Evolutionary conservation across 2,329 filamentous ascomycete genomes (phyloP).

Genomic region (Phaeophleospora eucalypticola): DNA sequence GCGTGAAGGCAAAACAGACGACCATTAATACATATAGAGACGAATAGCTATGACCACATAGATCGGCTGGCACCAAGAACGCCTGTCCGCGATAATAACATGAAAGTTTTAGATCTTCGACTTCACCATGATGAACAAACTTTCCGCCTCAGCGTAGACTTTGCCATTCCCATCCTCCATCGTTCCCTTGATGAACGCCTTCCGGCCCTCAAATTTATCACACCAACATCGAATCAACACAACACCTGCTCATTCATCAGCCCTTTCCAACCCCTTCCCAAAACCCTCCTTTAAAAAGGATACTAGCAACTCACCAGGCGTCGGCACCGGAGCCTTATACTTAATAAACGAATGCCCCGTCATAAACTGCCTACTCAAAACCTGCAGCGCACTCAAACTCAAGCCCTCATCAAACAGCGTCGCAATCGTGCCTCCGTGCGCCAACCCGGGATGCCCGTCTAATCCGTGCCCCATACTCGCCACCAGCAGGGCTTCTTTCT

Average conservation of each 20-base stretch:
- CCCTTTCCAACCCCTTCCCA: not conserved
- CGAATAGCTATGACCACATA: too few relatives aligned
- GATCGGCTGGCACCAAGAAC: too few relatives aligned
- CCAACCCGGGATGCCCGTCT: constrained; percentile 10
- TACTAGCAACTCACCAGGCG: constrained; percentile 5
- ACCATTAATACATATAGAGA: too few relatives aligned
- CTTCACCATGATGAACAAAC: too few relatives aligned
- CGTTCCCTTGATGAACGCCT: constrained; percentile 11
- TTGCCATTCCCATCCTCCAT: constrained; percentile 13
- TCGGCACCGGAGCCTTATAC: constrained; percentile 11
- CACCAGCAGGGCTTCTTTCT: constrained; percentile 10
- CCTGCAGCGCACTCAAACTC: constrained; percentile 4
- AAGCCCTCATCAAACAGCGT: constrained; percentile 12
- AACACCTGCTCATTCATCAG: constrained; percentile 1
- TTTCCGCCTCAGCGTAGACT: too few relatives aligned
- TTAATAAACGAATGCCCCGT: constrained; percentile 11
- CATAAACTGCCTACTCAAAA: constrained; percentile 5
- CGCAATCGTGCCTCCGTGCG: constrained; percentile 12
- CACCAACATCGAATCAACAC: constrained; percentile 9
- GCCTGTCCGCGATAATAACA: too few relatives aligned
- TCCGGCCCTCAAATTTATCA: constrained; percentile 8
- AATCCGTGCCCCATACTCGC: constrained; percentile 10
- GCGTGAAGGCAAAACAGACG: too few relatives aligned
- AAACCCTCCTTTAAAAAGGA: not conserved
- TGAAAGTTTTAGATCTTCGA: too few relatives aligned